Evolutionary conservation across 768 basidiomycete species (phyloP), one percentile per base, ranked within the genome.

Genomic region (Pleurotus giganteus): DNA sequence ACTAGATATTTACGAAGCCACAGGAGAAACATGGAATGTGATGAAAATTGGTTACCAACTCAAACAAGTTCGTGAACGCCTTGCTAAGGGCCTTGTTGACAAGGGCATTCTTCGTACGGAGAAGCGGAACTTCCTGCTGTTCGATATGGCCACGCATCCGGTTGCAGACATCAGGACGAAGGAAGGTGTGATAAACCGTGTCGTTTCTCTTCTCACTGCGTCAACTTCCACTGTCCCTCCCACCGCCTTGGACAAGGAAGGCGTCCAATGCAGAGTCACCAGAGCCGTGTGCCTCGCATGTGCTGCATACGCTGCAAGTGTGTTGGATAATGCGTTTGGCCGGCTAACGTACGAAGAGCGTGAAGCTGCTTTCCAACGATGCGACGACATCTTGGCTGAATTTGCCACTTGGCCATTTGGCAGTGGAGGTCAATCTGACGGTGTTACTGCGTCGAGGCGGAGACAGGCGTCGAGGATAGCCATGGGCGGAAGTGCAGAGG

Each of bases 11-110:
- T 46, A 9, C 21, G 24, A 32, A 32, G 21, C 56, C 28, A 5
- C 65, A 98, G 95, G 96, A 53, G 96, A 99, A 74, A 98, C 96
- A 45, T 99, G 96, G 96, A 99, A 98, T 71, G 94, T 99, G 6
- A 94, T 98, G 88, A 98, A 98, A 74, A 98, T 99, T 53, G 95
- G 95, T 21, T 99, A 93, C 72, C 96, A 99, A 71, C 86, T 99
- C 44, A 98, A 98, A 71, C 96, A 98, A 73, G 96, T 98, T 36
- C 88, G 96, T 43, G 96, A 99, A 73, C 90, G 96, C 15, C 86
- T 99, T 36, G 94, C 95, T 12, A 99, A 99, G 69, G 85, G 96
- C 2, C 84, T 99, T 36, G 96, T 98, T 49, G 96, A 99, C 78
- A 99, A 99, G 72, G 97, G 96, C 63, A 86, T 99, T 34, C 83